Conservation (phyloP, 768 basidiomycete species). For the Rhizopogon rudus region DNA sequence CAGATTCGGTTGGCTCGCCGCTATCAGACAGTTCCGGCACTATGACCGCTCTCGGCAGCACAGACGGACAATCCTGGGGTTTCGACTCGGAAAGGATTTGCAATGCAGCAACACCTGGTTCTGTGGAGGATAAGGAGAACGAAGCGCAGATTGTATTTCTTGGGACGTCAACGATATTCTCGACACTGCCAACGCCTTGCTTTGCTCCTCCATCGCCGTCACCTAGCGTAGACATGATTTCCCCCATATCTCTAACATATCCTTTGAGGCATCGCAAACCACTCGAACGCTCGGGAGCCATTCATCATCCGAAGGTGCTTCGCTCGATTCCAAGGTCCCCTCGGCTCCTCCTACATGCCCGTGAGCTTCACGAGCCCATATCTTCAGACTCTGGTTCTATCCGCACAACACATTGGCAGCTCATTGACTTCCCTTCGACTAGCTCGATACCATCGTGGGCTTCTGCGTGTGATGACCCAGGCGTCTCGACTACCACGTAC, state of each 20-base stretch:
- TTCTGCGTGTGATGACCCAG: not conserved
- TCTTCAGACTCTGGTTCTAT: not conserved
- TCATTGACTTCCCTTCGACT: slow-evolving; percentile 5
- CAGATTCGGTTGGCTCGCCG: not conserved
- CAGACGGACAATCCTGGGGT: not conserved
- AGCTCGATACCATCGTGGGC: slow-evolving; percentile 6
- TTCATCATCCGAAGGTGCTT: slow-evolving; percentile 10
- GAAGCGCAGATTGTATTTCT: slow-evolving; percentile 10
- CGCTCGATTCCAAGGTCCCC: slow-evolving; percentile 10
- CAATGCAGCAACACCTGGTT: slow-evolving; percentile 7
- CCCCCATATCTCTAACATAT: slow-evolving; percentile 14
- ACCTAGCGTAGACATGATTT: slow-evolving; percentile 20
- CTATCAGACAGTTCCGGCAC: not conserved
- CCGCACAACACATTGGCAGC: slow-evolving; percentile 10
- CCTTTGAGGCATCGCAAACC: slow-evolving; percentile 23
- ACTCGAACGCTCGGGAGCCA: slow-evolving; percentile 27
- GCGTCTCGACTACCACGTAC: slow-evolving; percentile 1
- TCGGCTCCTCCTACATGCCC: not conserved
- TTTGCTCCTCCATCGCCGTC: slow-evolving; percentile 27
- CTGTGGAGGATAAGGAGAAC: slow-evolving; percentile 11
- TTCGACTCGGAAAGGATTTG: not conserved
- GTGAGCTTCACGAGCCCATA: not conserved
- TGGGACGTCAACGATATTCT: slow-evolving; percentile 19
- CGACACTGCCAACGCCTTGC: slow-evolving; percentile 21
- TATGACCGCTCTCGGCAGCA: not conserved